Conservation (phyloP, 768 basidiomycete genomes). For the Grammothele lineata region DNA sequence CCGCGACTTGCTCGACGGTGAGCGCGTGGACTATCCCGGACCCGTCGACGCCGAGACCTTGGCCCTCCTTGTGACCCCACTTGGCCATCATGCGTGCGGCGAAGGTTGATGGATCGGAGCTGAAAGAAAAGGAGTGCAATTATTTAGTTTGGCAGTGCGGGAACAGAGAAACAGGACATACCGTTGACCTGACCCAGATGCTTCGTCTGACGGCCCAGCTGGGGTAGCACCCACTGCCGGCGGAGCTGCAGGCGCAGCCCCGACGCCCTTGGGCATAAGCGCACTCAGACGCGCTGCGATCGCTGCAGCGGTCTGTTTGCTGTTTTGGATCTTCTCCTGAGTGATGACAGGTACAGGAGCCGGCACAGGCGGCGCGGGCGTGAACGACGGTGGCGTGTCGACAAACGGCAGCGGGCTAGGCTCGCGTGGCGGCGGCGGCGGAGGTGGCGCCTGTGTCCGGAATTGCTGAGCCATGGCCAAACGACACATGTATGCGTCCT, state of each 20-base stretch:
- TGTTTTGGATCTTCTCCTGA: conserved; percentile 53
- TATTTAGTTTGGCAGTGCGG: background rate
- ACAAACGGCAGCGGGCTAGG: conserved; percentile 17
- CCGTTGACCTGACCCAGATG: too few relatives aligned
- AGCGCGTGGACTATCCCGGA: conserved; percentile 88
- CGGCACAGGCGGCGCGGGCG: conserved; percentile 60
- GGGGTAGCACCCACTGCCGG: conserved; percentile 23
- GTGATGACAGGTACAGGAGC: conserved; percentile 35
- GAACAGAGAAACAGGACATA: conserved; percentile 8
- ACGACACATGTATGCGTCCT: conserved; percentile 65
- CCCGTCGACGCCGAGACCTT: conserved; percentile 83
- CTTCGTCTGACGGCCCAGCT: conserved; percentile 28
- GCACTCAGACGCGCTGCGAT: conserved; percentile 75
- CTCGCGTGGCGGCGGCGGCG: conserved; percentile 22
- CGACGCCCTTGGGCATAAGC: conserved; percentile 33
- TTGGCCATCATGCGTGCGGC: conserved; percentile 91
- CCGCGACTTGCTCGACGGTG: conserved; percentile 64
- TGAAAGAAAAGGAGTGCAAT: conserved; percentile 16
- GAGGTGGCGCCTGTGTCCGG: too few relatives aligned
- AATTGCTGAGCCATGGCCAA: conserved; percentile 47
- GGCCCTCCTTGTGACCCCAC: conserved; percentile 93
- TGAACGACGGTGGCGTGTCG: conserved; percentile 47
- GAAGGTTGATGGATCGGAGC: conserved; percentile 67
- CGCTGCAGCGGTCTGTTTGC: conserved; percentile 67
- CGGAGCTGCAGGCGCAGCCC: conserved; percentile 20